Base-by-base conservation (phyloP, 169 alveolate species). In the Plasmodium fragile region DNA sequence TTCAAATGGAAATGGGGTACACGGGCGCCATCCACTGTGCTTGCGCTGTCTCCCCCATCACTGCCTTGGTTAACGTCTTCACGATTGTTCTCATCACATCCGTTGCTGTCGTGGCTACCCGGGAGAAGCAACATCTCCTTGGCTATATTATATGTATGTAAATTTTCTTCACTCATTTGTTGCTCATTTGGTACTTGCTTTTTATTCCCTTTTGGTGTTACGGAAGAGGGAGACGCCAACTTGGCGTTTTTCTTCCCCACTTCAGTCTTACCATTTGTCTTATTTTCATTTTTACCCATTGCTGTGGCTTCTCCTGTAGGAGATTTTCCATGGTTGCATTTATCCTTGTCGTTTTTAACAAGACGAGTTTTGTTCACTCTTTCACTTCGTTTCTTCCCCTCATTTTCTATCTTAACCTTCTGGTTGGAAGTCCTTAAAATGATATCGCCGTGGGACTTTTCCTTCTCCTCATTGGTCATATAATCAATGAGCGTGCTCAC, bases 121-220 rank as follows among this genome's bases (percentile, higher is more conserved):
- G 92, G 59, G 39, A 65, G 73, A n/a, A 84, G 36, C 22, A 84
- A 28, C 92, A 84, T 59, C 10, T 84, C 92, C 59, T 84, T 84
- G 30, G 92, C 82, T 72, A 84, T 72, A 22, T 84, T 84, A 43
- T 84, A 84, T 30, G 59, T 72, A 53, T 84, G 92, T 6, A 84
- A 28, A 73, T 73, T 84, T 73, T 84, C 92, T 28, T 84, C 92
- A 72, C 65, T 39, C 55, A 84, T 45, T 28, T 84, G 39, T 6
- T 72, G 43, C 28, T 70, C 52, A 0, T 22, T 43, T 28, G 36
- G 36, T 10, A 77, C 28, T 39, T 39, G 18, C 28, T 77, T 4
- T 16, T 28, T 0, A 16, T 77, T 77, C 13, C 70, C 59, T 10
- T 77, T 18, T 3, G 32, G 83, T 34, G n/a, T 1, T 6, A 8